Base-by-base conservation (phyloP, 1,139 yeast genomes). In the Blastobotrys apis region DNA sequence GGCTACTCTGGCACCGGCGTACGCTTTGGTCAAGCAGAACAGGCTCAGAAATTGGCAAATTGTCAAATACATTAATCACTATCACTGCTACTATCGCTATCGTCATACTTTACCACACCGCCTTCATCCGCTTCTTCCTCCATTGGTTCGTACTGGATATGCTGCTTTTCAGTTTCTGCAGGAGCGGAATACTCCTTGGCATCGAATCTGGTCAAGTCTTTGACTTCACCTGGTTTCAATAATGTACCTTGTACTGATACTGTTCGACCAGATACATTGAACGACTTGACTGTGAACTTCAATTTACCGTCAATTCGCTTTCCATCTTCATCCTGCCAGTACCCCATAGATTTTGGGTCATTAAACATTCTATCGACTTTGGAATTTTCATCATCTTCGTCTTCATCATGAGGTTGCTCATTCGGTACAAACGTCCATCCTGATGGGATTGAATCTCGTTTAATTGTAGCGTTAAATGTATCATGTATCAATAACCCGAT, bases 401-500 rank as follows among this genome's bases (percentile, higher is more conserved):
- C 49, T 12, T 51, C 49, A 12, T 60, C 53, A 43, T 80, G 86
- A 53, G 81, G 87, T 21, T 73, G 79, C 58, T 87, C 94, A 55
- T 74, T 79, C 39, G 94, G 92, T 44, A 84, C 74, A 65, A 90
- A 92, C 29, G 71, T 69, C 98, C 98, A 92, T 43, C 72, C 77
- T 33, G 69, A 67, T 15, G 98, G 98, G 51, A 92, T 87, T 56
- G 79, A 80, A 61, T 76, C 82, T 63, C 85, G 81, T 64, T 85
- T 86, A 53, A 92, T 87, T 44, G 94, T 81, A 27, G 97, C 97
- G 67, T 92, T 94, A 70, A 92, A 92, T 1, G 95, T 86, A 65
- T 92, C 97, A 63, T 86, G 92, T 43, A 92, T 74, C 55, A 92
- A 74, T 52, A 92, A 72, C 50, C 97, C 97, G 58, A 94, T 82